Evolutionary conservation across 208 protist species (phyloP), one percentile per base, ranked within the genome.

Genomic region (Porcisia hertigi): DNA sequence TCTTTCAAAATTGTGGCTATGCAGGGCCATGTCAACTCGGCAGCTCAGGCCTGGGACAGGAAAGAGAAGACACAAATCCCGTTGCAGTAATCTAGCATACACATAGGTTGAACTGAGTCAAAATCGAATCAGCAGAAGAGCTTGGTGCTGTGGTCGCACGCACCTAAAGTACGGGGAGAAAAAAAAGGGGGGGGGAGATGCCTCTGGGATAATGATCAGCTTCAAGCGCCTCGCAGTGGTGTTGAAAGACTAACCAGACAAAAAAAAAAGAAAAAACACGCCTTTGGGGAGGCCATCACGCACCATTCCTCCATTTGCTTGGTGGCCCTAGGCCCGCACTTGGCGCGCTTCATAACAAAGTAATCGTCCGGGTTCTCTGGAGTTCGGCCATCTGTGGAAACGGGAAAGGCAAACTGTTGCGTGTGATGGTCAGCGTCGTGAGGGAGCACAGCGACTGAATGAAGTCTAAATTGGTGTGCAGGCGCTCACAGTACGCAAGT

Each of bases 401-500:
- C 0, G 58, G 9, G 16, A 8, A 45, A 0, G 69, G 57, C 7
- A 82, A 58, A n/a, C 78, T 82, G 64, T 72, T 77, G 72, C 69
- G 78, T 20, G 78, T 78, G 30, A 82, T 71, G 14, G 73, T 71
- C 5, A 82, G 47, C 18, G 65, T 41, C 39, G 41, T 64, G 45
- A 82, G 78, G 45, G 83, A 62, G 23, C 63, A 9, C 71, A 92
- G 54, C 20, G 36, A n/a, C 23, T 82, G 73, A 49, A 74, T 72
- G 72, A 88, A 90, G 43, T 62, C 71, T 1, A 93, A 73, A 16
- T 84, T 59, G 3, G 79, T 90, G 3, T 53, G 59, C 70, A 91
- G 79, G 34, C 57, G 45, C 14, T 77, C 53, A 72, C 89, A 94
- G 57, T 73, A 30, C 36, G 36, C 55, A 2, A 92, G 71, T 0